Evolutionary conservation across 768 basidiomycete genomes (phyloP), one percentile per base, ranked within the genome.

Genomic region (Naganishia vishniacii): DNA sequence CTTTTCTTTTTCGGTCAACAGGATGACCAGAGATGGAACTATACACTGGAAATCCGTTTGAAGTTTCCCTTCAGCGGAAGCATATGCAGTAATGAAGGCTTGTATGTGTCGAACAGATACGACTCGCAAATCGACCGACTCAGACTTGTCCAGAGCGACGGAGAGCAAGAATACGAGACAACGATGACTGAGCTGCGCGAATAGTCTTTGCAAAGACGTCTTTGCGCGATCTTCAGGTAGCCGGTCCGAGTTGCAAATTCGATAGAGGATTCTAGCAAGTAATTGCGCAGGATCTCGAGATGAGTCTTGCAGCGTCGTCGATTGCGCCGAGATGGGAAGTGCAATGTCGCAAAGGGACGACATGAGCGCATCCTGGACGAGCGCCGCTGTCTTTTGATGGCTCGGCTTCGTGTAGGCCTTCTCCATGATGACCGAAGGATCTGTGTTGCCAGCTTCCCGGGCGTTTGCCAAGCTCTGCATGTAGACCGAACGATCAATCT

Each of bases 121-220:
- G 2, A 81, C 62, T 78, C 81, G 65, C 80, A 81, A 49, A 20
- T 74, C 68, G 3, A 77, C 1, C 1, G 71, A 20, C 1, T 65
- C 31, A 8, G 56, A 11, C 1, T 66, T 15, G 12, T 68, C 60
- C 1, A 73, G 80, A 82, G 88, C 89, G 26, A 88, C 72, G 0
- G 88, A 86, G 0, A 87, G 83, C 12, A 99, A 83, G 80, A 99
- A 94, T 0, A 85, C 81, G 13, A 97, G 79, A 87, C 81, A 60
- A 86, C 86, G 42, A 31, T 86, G 83, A 58, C 82, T 84, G 13
- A 94, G 79, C 62, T 81, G 83, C 32, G 82, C 77, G 72, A 97
- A 90, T 3, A 93, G 77, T 0, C 80, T 73, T 62, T 81, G 83
- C 25, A 91, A 81, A 49, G 81, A 79, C 0, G 87, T 81, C 8